Percentiles rank a stretch among this genome's conserved stretches.
Conservation (phyloP, 208 protist species). For the Leishmania lainsoni region DNA sequence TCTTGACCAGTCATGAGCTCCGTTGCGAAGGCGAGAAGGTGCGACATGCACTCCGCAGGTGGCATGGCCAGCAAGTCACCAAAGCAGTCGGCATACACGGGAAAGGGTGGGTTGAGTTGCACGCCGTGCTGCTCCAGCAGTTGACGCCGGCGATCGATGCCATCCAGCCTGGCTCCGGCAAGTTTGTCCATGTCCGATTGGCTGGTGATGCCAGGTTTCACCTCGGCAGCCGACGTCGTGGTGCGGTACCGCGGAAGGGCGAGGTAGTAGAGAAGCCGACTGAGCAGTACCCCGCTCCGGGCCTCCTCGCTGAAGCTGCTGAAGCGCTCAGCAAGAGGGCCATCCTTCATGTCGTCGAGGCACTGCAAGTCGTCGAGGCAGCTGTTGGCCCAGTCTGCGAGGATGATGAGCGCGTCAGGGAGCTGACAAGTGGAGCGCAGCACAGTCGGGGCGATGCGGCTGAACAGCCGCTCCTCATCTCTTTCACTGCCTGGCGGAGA, state of each 20-base stretch:
- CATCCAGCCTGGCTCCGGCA: slow-evolving; percentile 8
- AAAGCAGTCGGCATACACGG: slow-evolving; percentile 88
- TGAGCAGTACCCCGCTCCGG: slow-evolving; percentile 80
- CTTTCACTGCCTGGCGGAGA: slow-evolving; percentile 9
- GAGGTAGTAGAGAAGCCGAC: slow-evolving; percentile 88
- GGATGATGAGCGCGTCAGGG: slow-evolving; percentile 77
- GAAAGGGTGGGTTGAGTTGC: slow-evolving; percentile 86
- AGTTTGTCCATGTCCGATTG: slow-evolving; percentile 2
- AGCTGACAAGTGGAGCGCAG: slow-evolving; percentile 64
- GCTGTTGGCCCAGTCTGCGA: slow-evolving; percentile 88
- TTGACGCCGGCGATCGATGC: slow-evolving; percentile 56
- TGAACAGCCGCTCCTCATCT: slow-evolving; percentile 83
- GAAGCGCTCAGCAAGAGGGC: slow-evolving; percentile 69
- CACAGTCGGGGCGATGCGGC: slow-evolving; percentile 80
- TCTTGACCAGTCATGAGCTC: slow-evolving; percentile 67
- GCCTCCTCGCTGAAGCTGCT: slow-evolving; percentile 78
- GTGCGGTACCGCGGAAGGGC: slow-evolving; percentile 80
- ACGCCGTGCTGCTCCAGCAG: slow-evolving; percentile 78
- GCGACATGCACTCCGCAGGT: slow-evolving; percentile 67
- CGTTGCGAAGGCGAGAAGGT: slow-evolving; percentile 85
- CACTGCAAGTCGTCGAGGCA: slow-evolving; percentile 83
- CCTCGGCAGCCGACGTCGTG: slow-evolving; percentile 24
- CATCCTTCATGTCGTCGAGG: slow-evolving; percentile 83
- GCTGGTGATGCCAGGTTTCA: neutral
- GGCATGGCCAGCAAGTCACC: slow-evolving; percentile 68